Conservation (phyloP, 2,329 filamentous ascomycete genomes). For the Metarhizium album region DNA sequence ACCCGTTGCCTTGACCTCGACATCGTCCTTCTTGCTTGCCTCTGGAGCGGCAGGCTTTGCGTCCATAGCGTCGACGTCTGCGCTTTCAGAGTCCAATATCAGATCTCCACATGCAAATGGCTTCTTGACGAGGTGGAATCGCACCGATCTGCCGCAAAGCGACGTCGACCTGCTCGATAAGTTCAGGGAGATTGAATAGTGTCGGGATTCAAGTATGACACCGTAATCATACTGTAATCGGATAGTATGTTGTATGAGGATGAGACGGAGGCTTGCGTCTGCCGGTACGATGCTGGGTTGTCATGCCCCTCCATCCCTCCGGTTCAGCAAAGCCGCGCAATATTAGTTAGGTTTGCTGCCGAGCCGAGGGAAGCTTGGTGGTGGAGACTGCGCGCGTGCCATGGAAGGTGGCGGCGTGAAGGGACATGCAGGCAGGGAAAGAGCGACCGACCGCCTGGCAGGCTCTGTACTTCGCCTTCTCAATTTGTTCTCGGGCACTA, state of each 20-base stretch:
- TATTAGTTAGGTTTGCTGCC: constrained; percentile 2
- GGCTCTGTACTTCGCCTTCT: too few species aligned
- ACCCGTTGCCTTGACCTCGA: constrained; percentile 12
- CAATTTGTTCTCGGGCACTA: too few species aligned
- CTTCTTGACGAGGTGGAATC: neutral
- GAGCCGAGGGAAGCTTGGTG: constrained; percentile 7
- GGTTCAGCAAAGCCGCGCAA: neutral
- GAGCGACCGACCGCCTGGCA: neutral
- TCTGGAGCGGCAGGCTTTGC: constrained; percentile 11
- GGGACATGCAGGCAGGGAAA: neutral
- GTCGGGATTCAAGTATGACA: neutral
- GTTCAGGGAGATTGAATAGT: neutral
- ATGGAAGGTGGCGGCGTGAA: neutral
- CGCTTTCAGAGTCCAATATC: constrained; percentile 1
- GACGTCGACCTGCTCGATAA: neutral
- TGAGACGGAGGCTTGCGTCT: neutral
- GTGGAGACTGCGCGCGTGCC: neutral
- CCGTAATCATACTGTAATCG: neutral
- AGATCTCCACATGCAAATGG: constrained; percentile 10
- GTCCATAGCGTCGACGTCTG: constrained; percentile 9
- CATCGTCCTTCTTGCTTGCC: constrained; percentile 12
- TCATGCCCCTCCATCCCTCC: constrained; percentile 3
- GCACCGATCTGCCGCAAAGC: neutral
- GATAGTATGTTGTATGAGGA: neutral
- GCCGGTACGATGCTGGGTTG: neutral